Base-by-base conservation (phyloP, 2,329 filamentous ascomycete species). In the Fusarium verrucosum region DNA sequence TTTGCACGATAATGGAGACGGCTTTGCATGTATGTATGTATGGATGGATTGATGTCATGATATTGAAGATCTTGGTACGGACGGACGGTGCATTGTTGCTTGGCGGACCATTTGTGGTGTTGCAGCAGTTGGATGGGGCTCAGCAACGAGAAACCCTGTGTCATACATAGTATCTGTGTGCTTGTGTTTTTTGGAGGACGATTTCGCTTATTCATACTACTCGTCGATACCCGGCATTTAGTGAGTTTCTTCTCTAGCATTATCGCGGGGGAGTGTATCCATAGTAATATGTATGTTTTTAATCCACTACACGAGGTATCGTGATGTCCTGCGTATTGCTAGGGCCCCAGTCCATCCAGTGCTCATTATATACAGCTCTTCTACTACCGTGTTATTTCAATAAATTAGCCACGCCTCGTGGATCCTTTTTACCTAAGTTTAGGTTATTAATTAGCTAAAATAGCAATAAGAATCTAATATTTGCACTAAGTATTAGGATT, bases 1-100 rank as follows among this genome's bases (percentile, higher is more conserved):
- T 98, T 89, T 81, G 84, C 87, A 53, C 81, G 57, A 46, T 66
- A 58, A 49, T 43, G 57, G 45, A 49, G 43, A 47, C 32, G 47
- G 32, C 40, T 62, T 37, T 47, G 30, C 30, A 45, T 45, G 45
- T 41, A 28, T 41, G 45, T 22, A 49, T 49, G 26, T 25, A 25
- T 25, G n/a, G n/a, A n/a, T 25, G 14, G 30, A 32, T 32, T 14
- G 30, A 32, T 28, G 42, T 32, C 45, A 54, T 62, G 58, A 62
- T 42, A 51, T 36, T 30, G 41, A 40, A 36, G 42, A 28, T 20
- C 44, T 47, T 57, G 26, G 50, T 47, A 36, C 32, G 36, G 46
- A 36, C 32, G 36, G 46, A 28, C 19, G 62, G 47, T 66, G 62
- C 43, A 61, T 67, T 56, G 49, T 51, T 63, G 62, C 62, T 58